phyloP scores from a whole-genome alignment of 108 stramenopile species.

The Nannochloropsis granulata region DNA sequence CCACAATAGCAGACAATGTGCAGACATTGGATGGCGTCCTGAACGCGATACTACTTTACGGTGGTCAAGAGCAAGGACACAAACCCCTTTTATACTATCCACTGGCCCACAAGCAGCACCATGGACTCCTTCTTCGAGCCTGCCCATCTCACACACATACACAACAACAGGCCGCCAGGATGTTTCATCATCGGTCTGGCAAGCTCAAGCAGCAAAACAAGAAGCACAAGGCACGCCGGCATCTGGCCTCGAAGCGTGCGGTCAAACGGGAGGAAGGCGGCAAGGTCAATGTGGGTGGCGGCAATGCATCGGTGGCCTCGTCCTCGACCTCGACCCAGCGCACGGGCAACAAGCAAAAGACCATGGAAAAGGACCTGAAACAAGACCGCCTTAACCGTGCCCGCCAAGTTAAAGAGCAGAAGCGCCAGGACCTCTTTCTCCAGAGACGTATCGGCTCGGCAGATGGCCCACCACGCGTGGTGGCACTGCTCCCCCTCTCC shows the following conservation, averaged over 20 bases:
- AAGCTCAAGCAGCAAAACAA: slow-evolving; percentile 40
- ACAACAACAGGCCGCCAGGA: background rate
- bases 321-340: background rate
- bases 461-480: slow-evolving; percentile 49
- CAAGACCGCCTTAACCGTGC: slow-evolving; percentile 35
- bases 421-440: slow-evolving; percentile 35
- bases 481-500: slow-evolving; percentile 64
- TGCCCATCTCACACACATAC: too few relatives aligned
- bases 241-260: slow-evolving; percentile 18
- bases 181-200: slow-evolving; percentile 28
- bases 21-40: too few relatives aligned
- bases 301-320: background rate
- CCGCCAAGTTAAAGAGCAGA: slow-evolving; percentile 32
- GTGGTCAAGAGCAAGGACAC: too few relatives aligned
- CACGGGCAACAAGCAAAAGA: background rate
- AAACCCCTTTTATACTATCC: too few relatives aligned
- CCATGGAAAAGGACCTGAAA: slow-evolving; percentile 12
- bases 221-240: slow-evolving; percentile 25
- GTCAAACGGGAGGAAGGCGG: slow-evolving; percentile 10
- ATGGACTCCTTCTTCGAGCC: too few relatives aligned
- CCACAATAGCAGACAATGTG: too few relatives aligned
- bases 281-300: slow-evolving; percentile 2
- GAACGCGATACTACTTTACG: too few relatives aligned
- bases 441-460: slow-evolving; percentile 29
- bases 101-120: too few relatives aligned